A percentile compares a stretch with the other conserved stretches of the same genome.
These are phyloP conservation scores for Lichtheimia corymbifera DNA, from an alignment of 371 early-diverging fungal genomes.

Conservation along the genomic window DNA sequence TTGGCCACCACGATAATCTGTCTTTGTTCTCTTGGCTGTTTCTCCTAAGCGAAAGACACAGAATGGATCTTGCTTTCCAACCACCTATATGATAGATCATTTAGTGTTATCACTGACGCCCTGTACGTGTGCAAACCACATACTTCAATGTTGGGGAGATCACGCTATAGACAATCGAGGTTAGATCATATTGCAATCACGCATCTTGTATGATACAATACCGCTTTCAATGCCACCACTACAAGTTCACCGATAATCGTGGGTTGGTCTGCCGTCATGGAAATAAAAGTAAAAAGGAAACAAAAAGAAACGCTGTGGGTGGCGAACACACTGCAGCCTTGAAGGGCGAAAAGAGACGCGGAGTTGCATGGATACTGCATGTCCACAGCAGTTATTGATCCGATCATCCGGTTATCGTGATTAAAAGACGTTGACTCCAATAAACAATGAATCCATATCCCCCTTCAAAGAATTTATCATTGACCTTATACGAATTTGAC, in stretches of 20 bases:
- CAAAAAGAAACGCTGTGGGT: background rate
- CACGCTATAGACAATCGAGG: slow-evolving; percentile 22
- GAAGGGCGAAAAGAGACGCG: no score
- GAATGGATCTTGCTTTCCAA: slow-evolving; percentile 55
- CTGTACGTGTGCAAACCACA: background rate
- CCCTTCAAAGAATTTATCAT: no score
- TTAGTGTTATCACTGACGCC: background rate
- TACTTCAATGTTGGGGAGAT: slow-evolving; percentile 52
- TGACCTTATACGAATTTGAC: no score
- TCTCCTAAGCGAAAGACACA: slow-evolving; percentile 46
- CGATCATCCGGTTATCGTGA: no score
- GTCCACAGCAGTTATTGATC: no score
- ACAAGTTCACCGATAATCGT: slow-evolving; percentile 43
- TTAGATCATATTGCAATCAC: background rate
- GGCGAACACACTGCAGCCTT: background rate
- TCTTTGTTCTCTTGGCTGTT: slow-evolving; percentile 36
- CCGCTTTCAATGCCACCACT: slow-evolving; percentile 53
- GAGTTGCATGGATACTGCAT: no score
- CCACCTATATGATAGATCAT: no score
- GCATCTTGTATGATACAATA: slow-evolving; percentile 13
- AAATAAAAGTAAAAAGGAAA: slow-evolving; percentile 8
- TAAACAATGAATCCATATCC: no score
- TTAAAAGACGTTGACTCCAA: no score
- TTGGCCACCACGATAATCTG: slow-evolving; percentile 50
- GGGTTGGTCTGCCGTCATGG: slow-evolving; percentile 9